Base-by-base conservation (phyloP, 2,329 filamentous ascomycete genomes). In the Emydomyces testavorans region DNA sequence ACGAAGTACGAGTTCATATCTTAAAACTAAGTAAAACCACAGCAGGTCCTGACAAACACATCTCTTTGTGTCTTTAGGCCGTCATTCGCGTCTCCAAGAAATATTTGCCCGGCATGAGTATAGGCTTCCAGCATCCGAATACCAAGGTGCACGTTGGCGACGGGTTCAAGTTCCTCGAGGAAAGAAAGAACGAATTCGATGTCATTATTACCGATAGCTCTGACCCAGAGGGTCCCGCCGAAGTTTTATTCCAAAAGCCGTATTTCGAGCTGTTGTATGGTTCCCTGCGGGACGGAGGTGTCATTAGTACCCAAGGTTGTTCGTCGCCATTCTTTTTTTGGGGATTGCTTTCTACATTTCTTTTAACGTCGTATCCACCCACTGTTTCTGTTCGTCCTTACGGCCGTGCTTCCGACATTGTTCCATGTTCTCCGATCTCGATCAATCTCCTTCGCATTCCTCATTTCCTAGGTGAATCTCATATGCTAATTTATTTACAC, bases 291-390 rank as follows among this genome's bases (percentile, higher is more conserved):
- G 87, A 94, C 63, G 90, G 89, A 71, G 92, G 92, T 75, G 88
- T 98, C 65, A 96, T 98, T 73, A 90, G 88, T 72, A 98, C 92
- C 67, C 92, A 98, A 95, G 92, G 92, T 98, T 94, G 87, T 94
- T 88, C 79, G 87, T 86, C 76, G 80, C 83, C 76, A 83, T 81
- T 75, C 79, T 79, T 78, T 75, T 76, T 71, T 76, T 40, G 24
- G 18, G 69, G 89, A 76, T 83, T 81, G 74, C 80, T 79, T 78
- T 75, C 75, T 71, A 75, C 39, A 36, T 31, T 38, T 43, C 15
- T 51, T 21, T 51, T 41, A 43, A 46, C 48, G 50, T 50, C 49
- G 41, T 44, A 49, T 21, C 48, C 38, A 36, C 18, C 34, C 16
- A 16, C 36, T 7, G 8, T 16, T 31, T 13, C 11, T 31, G n/a